These are phyloP conservation scores for Dendrobium catenatum DNA, from an alignment of 106 monocot genomes.

Conservation along the genomic window DNA sequence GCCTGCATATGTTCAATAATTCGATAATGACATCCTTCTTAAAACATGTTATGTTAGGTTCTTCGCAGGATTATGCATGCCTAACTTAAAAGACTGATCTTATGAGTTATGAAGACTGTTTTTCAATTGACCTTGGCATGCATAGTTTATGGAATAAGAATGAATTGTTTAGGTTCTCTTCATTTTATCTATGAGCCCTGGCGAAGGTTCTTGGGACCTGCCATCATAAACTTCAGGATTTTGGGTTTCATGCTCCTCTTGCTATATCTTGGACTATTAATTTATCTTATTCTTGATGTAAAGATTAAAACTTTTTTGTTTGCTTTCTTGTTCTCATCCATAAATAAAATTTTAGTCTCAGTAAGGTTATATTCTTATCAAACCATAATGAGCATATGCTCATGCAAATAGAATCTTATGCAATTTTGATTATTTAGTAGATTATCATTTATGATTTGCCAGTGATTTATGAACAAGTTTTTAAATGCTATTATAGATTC, in stretches of 20 bases:
- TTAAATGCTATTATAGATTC: conserved; percentile 29
- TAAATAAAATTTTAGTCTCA: background rate
- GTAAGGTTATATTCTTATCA: background rate
- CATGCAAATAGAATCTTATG: background rate
- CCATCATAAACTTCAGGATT: background rate
- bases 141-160: background rate
- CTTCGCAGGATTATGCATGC: background rate
- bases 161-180: background rate
- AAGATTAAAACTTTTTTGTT: background rate
- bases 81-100: background rate
- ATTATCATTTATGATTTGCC: background rate
- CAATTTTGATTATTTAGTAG: conserved; percentile 4
- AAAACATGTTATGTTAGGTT: background rate
- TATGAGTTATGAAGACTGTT: background rate
- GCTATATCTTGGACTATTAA: background rate
- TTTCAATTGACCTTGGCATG: background rate
- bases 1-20: background rate
- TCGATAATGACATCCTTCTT: background rate
- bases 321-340: background rate
- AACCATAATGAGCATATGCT: background rate
- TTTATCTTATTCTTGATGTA: background rate
- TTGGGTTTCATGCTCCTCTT: background rate
- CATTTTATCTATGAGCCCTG: background rate
- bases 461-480: background rate
- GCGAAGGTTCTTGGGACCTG: background rate